Evolutionary conservation across 345 rosid species (phyloP).

Genomic region (Limnanthes douglasii): DNA sequence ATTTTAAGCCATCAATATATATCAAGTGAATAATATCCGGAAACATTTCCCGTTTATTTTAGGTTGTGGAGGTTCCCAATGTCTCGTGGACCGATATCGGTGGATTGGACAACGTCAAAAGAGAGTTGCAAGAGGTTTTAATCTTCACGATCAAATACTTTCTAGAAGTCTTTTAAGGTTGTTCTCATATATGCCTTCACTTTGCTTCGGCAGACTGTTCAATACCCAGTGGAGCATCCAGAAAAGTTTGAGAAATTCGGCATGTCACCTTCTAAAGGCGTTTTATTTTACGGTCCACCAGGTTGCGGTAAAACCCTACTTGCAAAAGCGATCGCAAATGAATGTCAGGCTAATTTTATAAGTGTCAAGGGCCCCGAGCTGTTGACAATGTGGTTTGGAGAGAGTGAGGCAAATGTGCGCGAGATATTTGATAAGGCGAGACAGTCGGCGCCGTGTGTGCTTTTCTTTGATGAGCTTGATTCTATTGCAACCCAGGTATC

Average conservation of each 20-base stretch:
- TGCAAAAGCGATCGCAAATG: constrained; percentile 24
- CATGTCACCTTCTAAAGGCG: constrained; percentile 25
- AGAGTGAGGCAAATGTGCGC: constrained; percentile 22
- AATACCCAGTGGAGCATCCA: constrained; percentile 24
- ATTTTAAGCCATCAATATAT: too few relatives aligned
- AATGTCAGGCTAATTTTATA: constrained; percentile 23
- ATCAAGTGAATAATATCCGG: too few relatives aligned
- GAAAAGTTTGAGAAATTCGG: constrained; percentile 26
- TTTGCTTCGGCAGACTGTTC: constrained; percentile 13
- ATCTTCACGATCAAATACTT: too few relatives aligned
- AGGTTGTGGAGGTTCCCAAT: constrained; percentile 26
- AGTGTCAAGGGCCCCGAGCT: constrained; percentile 21
- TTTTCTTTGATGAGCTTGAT: constrained; percentile 24
- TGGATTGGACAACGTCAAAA: constrained; percentile 21
- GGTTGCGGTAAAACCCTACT: constrained; percentile 24
- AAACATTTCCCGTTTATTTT: too few relatives aligned
- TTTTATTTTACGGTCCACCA: constrained; percentile 21
- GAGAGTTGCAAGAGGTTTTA: constrained; percentile 26
- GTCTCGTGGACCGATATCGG: constrained; percentile 22
- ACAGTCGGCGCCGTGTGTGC: constrained; percentile 23
- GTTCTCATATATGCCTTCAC: too few relatives aligned
- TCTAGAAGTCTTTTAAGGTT: too few relatives aligned
- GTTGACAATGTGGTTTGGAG: constrained; percentile 25
- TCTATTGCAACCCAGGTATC: constrained; percentile 21
- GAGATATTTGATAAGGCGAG: constrained; percentile 23